Conservation (phyloP, 805 yeast species). For the Ogataea parapolymorpha region DNA sequence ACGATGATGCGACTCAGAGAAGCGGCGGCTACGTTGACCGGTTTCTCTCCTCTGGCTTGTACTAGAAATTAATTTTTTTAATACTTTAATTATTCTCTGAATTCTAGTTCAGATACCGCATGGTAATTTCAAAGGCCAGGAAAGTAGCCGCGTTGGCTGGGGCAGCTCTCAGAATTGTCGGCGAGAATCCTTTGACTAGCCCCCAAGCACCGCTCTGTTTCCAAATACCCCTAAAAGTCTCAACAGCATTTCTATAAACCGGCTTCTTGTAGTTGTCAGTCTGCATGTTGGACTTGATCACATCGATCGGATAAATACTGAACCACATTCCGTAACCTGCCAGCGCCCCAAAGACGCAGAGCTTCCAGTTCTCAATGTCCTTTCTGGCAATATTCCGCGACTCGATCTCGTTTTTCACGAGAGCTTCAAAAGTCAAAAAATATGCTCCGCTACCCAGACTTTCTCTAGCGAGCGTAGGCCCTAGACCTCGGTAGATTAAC, state of each 20-base stretch:
- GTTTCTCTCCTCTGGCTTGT: slow-evolving; percentile 24
- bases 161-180: slow-evolving; percentile 93
- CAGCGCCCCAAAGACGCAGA: slow-evolving; percentile 83
- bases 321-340: slow-evolving; percentile 93
- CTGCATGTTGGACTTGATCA: slow-evolving; percentile 86
- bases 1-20: slow-evolving; percentile 17
- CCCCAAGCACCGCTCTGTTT: slow-evolving; percentile 66
- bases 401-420: slow-evolving; percentile 65
- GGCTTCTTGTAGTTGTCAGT: slow-evolving; percentile 63
- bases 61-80: slow-evolving; percentile 6
- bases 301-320: slow-evolving; percentile 82
- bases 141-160: slow-evolving; percentile 98
- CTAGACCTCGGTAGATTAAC: slow-evolving; percentile 68
- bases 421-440: slow-evolving; percentile 86
- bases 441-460: slow-evolving; percentile 85
- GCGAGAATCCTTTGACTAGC: slow-evolving; percentile 86
- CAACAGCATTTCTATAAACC: slow-evolving; percentile 52
- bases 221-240: slow-evolving; percentile 55
- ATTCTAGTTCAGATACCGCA: slow-evolving; percentile 50
- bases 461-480: slow-evolving; percentile 82
- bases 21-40: slow-evolving; percentile 23
- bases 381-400: slow-evolving; percentile 46
- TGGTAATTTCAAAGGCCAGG: slow-evolving; percentile 85
- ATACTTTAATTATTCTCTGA: background rate
- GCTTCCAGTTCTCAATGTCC: slow-evolving; percentile 84